Evolutionary conservation across 306 rosid species (phyloP).

Genomic region (Pyrus communis): DNA sequence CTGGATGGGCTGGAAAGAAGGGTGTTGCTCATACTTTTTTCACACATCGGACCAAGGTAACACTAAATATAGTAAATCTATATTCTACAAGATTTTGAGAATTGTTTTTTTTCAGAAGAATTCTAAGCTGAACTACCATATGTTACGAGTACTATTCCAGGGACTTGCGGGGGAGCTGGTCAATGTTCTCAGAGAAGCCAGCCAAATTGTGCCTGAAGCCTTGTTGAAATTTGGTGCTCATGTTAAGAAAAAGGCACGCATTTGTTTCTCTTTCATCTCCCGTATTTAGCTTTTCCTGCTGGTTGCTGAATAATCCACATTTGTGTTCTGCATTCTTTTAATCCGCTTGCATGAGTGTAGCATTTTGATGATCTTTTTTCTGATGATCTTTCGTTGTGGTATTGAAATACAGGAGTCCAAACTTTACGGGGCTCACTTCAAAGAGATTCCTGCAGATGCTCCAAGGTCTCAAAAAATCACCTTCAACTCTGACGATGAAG

Average conservation of each 20-base stretch:
- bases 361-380: too few species aligned
- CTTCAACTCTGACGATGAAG: conserved; percentile 76
- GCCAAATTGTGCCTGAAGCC: conserved; percentile 61
- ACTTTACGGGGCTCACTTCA: conserved; percentile 88
- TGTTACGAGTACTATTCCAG: conserved; percentile 30
- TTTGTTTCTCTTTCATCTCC: background rate
- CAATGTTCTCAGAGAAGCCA: conserved; percentile 92
- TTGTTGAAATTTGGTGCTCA: conserved; percentile 87
- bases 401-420: conserved; percentile 64
- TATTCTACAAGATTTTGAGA: background rate
- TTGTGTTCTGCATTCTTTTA: too few species aligned
- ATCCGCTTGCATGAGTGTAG: too few species aligned
- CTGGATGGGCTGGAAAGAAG: conserved; percentile 94
- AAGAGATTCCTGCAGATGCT: conserved; percentile 74
- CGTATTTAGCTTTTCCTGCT: background rate
- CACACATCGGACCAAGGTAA: conserved; percentile 77
- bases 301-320: too few species aligned
- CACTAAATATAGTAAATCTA: background rate
- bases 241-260: conserved; percentile 79
- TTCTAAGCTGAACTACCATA: background rate
- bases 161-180: conserved; percentile 98
- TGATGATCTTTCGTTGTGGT: background rate
- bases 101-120: background rate
- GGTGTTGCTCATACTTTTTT: conserved; percentile 97
- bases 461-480: conserved; percentile 73